Base-by-base conservation (phyloP, 2,329 filamentous ascomycete genomes). In the Monilinia polystroma region DNA sequence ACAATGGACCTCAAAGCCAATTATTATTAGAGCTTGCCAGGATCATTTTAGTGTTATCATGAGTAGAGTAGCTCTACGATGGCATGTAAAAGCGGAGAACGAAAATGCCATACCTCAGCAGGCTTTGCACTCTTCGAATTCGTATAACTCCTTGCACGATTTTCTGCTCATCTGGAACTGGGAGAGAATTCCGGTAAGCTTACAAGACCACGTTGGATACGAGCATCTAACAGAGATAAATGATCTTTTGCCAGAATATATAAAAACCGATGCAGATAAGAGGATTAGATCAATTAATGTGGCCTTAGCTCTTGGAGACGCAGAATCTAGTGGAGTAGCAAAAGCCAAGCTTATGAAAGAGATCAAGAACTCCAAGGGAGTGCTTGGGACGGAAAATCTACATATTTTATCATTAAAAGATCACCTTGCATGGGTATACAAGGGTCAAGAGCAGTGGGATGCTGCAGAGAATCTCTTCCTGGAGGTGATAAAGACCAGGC, bases 141-240 rank as follows among this genome's bases (percentile, higher is more conserved):
- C 10, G 2, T 16, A 43, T 12, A 10, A 29, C 18, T 20, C 5
- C 29, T 23, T 2, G 16, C 29, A 38, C 26, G 32, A 52, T 1
- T 23, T 41, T 62, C 8, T 62, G 20, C 29, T 52, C 18, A 11
- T 23, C 20, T 62, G 43, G 59, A 29, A 62, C 16, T 52, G 59
- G 59, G 32, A 26, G 14, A 4, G 4, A 18, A 20, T 23, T 10
- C n/a, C 29, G 1, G 20, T 8, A 47, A 14, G 18, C 16, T 47
- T 52, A 0, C 3, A 62, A 52, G 1, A 32, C 1, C 43, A 16
- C 29, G 12, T 1, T 20, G 59, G 10, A 52, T 38, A 52, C 14
- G 43, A 52, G 16, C 1, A 5, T 26, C 18, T 1, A 23, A 35
- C 3, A 3, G n/a, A 35, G 29, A 38, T 52, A 2, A 23, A 52